Base-by-base conservation (phyloP, 2,329 filamentous ascomycete genomes). In the Cercospora sp. region DNA sequence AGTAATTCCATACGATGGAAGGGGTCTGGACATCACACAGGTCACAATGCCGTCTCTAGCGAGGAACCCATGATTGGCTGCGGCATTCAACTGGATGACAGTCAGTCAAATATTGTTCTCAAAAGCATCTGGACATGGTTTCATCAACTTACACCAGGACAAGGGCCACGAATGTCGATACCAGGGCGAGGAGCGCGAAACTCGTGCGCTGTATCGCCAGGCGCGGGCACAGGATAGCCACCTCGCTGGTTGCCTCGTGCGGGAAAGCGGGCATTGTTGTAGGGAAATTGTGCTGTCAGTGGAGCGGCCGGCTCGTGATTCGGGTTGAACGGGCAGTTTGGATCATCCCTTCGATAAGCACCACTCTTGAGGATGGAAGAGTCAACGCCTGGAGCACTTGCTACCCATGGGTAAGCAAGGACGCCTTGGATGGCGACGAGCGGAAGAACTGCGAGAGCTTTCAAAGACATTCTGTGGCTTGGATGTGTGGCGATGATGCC, bases 201-300 rank as follows among this genome's bases (percentile, higher is more conserved):
- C 59, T 74, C 59, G 73, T 81, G 75, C 1, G 79, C 80, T 31
- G 71, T 76, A 63, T 83, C 81, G 12, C 80, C 79, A 42, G 74
- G 72, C 12, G 79, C 81, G 28, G 82, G 82, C 0, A 84, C 82
- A 62, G 79, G 76, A 68, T 80, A 82, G 3, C 82, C 81, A 63
- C 82, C 82, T 36, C 73, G 75, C 2, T 78, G 79, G 5, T 77
- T 81, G 4, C 82, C 82, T n/a, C 76, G 77, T 6, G 74, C 23
- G 36, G 81, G 81, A 65, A 82, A 79, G 65, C 77, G 78, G 5
- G 82, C 81, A 18, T 77, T 77, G 58, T 80, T 81, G 72, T 84
- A 83, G 9, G 79, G 80, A 64, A 74, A 81, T 61, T 77, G 48
- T 66, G 55, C 13, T 16, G 36, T 48, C 73, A 79, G 74, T 0